These are phyloP conservation scores for Babesia ovata DNA, from an alignment of 169 alveolate genomes.

Conservation along the genomic window DNA sequence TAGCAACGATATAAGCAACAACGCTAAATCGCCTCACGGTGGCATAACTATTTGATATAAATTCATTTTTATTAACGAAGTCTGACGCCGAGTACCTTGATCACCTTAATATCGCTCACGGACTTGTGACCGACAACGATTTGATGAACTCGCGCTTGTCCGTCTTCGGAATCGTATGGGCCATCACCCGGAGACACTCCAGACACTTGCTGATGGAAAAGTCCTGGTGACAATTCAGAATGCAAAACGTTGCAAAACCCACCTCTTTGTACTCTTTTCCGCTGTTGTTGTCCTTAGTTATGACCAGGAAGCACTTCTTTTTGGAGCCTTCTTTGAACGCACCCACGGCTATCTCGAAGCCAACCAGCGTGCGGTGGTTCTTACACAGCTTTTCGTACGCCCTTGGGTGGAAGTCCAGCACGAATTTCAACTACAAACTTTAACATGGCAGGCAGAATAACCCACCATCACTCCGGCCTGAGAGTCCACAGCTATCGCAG, in stretches of 20 bases:
- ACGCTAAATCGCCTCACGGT: no score
- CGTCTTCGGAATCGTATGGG: constrained; percentile 54
- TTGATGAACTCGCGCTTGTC: constrained; percentile 37
- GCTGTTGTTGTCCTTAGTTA: constrained; percentile 28
- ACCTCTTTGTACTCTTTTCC: constrained; percentile 50
- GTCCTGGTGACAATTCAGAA: constrained; percentile 25
- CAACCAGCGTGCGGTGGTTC: constrained; percentile 30
- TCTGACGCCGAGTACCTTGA: no score
- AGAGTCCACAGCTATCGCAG: constrained; percentile 43
- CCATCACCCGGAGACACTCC: constrained; percentile 50
- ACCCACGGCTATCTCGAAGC: constrained; percentile 58
- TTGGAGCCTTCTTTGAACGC: constrained; percentile 54
- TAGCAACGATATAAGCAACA: neutral
- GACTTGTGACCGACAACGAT: constrained; percentile 26
- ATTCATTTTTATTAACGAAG: no score
- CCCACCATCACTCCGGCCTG: constrained; percentile 62
- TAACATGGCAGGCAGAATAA: neutral
- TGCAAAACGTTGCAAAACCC: neutral
- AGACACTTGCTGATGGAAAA: constrained; percentile 66
- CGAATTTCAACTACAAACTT: constrained; percentile 25
- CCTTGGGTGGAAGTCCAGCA: constrained; percentile 59
- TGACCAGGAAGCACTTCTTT: constrained; percentile 57
- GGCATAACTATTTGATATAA: no score
- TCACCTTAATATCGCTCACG: neutral
- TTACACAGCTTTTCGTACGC: constrained; percentile 58